Percentiles rank a stretch among this genome's conserved stretches.
These are phyloP conservation scores for Backusella macrospora DNA, from an alignment of 192 early-diverging fungal genomes.

Conservation along the genomic window DNA sequence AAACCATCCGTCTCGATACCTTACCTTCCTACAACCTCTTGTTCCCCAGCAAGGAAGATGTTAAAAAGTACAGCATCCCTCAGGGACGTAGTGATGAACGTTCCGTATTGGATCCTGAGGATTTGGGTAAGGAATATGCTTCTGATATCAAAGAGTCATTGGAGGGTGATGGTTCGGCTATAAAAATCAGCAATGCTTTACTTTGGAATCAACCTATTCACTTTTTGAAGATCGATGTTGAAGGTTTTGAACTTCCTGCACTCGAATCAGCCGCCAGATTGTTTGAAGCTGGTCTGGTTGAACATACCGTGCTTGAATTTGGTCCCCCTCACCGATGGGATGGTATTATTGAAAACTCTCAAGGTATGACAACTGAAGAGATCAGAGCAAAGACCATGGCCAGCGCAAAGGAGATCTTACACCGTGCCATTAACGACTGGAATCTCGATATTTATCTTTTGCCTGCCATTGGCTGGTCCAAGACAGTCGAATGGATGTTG, in stretches of 20 bases:
- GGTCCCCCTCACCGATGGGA: constrained; percentile 42
- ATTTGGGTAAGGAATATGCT: constrained; percentile 38
- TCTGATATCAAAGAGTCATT: constrained; percentile 20
- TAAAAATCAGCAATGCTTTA: constrained; percentile 1
- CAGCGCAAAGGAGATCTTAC: constrained; percentile 28
- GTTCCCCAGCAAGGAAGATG: constrained; percentile 19
- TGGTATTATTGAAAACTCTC: constrained; percentile 25
- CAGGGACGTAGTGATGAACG: neutral
- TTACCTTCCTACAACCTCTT: constrained; percentile 31
- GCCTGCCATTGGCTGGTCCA: constrained; percentile 37
- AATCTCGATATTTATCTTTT: constrained; percentile 39
- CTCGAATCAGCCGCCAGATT: constrained; percentile 32
- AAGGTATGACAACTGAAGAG: constrained; percentile 9
- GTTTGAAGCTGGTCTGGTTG: constrained; percentile 31
- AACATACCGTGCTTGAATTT: constrained; percentile 42
- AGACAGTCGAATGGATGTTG: constrained; percentile 30
- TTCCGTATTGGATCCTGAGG: constrained; percentile 14
- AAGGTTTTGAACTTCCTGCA: constrained; percentile 41
- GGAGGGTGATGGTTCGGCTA: neutral
- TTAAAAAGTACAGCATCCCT: neutral
- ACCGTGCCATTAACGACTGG: constrained; percentile 24
- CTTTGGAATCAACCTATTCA: constrained; percentile 35
- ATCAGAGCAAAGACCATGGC: constrained; percentile 22
- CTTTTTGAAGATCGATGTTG: constrained; percentile 45
- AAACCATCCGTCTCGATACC: constrained; percentile 40